phyloP scores from a whole-genome alignment of 176 grass and related monocot species.

The Zea luxurians region DNA sequence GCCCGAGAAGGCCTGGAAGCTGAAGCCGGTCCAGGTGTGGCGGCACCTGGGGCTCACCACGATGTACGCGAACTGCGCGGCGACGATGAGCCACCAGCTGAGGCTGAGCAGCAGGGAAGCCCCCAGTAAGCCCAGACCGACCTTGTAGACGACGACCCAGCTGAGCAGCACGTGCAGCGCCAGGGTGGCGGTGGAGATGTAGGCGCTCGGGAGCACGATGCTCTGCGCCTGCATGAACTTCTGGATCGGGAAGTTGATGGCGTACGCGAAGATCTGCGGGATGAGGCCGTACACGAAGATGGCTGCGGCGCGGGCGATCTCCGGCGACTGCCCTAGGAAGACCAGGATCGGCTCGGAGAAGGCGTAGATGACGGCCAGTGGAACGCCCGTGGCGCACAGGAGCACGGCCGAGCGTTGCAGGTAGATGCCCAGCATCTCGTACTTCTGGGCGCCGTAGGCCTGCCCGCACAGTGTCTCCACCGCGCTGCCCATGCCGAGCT shows the following conservation, averaged over 20 bases:
- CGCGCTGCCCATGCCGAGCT: constrained; percentile 87
- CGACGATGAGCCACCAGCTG: constrained; percentile 79
- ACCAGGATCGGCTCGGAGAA: constrained; percentile 39
- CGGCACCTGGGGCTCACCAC: constrained; percentile 46
- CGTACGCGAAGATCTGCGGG: constrained; percentile 76
- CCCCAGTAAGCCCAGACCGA: too few relatives aligned
- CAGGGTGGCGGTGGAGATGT: constrained; percentile 48
- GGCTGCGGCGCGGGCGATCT: constrained; percentile 61
- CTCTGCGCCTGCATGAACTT: constrained; percentile 79
- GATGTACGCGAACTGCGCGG: constrained; percentile 65
- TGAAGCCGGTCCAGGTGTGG: constrained; percentile 60
- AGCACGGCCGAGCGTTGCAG: constrained; percentile 67
- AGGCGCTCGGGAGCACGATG: constrained; percentile 71
- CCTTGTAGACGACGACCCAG: too few relatives aligned
- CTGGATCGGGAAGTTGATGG: constrained; percentile 63
- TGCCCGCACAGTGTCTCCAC: constrained; percentile 89
- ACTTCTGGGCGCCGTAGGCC: constrained; percentile 61
- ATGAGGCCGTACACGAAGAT: constrained; percentile 63
- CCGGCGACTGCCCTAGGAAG: constrained; percentile 57
- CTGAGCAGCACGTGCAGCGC: constrained; percentile 4
- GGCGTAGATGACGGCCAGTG: background rate
- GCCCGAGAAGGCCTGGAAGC: constrained; percentile 51
- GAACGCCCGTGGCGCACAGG: background rate
- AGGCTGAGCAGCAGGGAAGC: constrained; percentile 49
- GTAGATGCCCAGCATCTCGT: constrained; percentile 79